Base-by-base conservation (phyloP, 257 asterid genomes). In the Nicotiana paniculata region DNA sequence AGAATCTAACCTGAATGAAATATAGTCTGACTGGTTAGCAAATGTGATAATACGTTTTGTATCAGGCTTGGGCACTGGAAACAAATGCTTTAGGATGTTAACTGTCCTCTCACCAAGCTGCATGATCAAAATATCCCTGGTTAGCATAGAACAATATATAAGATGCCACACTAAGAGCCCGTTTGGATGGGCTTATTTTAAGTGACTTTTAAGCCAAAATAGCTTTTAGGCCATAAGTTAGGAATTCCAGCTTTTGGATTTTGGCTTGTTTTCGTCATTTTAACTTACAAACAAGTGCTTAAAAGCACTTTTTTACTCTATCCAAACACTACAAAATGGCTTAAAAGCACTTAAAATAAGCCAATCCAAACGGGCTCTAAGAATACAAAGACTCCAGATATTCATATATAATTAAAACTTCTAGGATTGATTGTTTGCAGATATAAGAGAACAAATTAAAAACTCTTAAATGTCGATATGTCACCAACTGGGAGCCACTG, bases 41-140 rank as follows among this genome's bases (percentile, higher is more conserved):
- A 92, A 94, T 53, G 99, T 93, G 84, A 96, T 66, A 16, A 96
- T 92, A 16, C 95, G 97, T 65, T 94, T 96, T 3, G 99, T 89
- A 83, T 96, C 97, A 11, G 97, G 92, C 88, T 96, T 96, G 77
- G 99, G 97, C 18, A 93, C 94, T n/a, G 97, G 99, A 88, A 96
- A 94, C 82, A 96, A 90, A 88, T 93, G 85, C 91, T 93, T 94
- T 54, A 96, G 85, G 85, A 96, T 96, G 82, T 94, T 96, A 26
- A 92, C 92, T 0, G 97, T 94, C 84, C 98, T 91, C 86, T 87
- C 91, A 62, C 98, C 99, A 84, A 93, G 88, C 99, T 94, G 92
- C 81, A 91, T 54, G 84, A 83, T 77, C 32, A 83, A 81, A 62
- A 86, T 51, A 74, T 13, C 16, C 39, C 26, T 1, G 4, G 62